These are phyloP conservation scores for Fusarium humuli DNA, from an alignment of 2,329 filamentous ascomycete genomes.

Conservation along the genomic window DNA sequence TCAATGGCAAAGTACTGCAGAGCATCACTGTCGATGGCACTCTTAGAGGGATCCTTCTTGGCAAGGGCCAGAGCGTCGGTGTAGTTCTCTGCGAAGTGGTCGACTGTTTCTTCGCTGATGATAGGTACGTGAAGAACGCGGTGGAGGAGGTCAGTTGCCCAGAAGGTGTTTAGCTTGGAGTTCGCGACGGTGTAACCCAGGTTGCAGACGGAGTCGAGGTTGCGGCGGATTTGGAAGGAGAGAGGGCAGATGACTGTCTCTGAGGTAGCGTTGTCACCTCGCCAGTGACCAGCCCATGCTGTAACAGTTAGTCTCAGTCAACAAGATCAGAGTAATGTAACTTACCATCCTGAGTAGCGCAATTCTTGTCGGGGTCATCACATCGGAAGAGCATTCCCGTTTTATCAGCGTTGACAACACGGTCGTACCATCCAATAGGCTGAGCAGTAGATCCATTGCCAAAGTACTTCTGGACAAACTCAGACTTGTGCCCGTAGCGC, in stretches of 20 bases:
- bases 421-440: constrained; percentile 71
- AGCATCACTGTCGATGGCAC: constrained; percentile 68
- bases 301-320: not conserved
- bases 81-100: constrained; percentile 72
- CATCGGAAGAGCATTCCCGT: constrained; percentile 71
- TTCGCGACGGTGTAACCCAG: constrained; percentile 71
- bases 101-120: constrained; percentile 69
- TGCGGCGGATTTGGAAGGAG: constrained; percentile 68
- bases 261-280: constrained; percentile 70
- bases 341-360: constrained; percentile 60
- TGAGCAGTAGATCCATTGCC: constrained; percentile 68
- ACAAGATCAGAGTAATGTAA: rapidly evolving
- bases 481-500: constrained; percentile 66
- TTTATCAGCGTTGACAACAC: constrained; percentile 69
- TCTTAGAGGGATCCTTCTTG: constrained; percentile 57
- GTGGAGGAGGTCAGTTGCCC: constrained; percentile 74
- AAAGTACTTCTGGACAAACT: constrained; percentile 75
- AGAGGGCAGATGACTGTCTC: constrained; percentile 78
- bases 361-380: constrained; percentile 76
- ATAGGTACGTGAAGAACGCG: constrained; percentile 72
- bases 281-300: constrained; percentile 77
- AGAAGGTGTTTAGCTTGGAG: constrained; percentile 69
- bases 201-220: constrained; percentile 69
- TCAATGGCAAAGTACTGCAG: constrained; percentile 78
- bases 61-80: constrained; percentile 65